Evolutionary conservation across 73 alveolate species (phyloP).

Genomic region (Paraurostyla sp.): DNA sequence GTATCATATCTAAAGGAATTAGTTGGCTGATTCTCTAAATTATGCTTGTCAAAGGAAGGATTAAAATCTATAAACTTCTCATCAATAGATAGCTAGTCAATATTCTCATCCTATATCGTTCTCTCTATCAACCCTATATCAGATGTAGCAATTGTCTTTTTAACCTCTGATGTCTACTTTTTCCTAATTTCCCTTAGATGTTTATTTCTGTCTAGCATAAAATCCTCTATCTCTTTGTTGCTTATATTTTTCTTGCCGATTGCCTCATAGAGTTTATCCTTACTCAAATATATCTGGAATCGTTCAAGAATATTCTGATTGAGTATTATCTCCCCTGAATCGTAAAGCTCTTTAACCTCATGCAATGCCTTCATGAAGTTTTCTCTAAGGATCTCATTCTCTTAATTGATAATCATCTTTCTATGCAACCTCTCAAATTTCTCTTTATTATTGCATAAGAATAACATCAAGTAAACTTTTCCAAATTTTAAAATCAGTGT

Average conservation of each 20-base stretch:
- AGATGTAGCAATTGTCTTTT: too few species aligned
- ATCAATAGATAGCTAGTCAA: too few species aligned
- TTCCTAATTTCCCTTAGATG: too few species aligned
- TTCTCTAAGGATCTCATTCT: slow-evolving; percentile 55
- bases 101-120: too few species aligned
- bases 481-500: slow-evolving; percentile 41
- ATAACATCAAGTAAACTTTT: slow-evolving; percentile 11
- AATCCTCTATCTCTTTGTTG: too few species aligned
- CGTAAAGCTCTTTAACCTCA: not conserved
- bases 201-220: too few species aligned
- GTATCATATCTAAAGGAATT: too few species aligned
- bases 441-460: not conserved
- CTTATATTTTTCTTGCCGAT: slow-evolving; percentile 5
- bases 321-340: slow-evolving; percentile 12
- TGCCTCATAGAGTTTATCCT: not conserved
- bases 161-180: too few species aligned
- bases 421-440: not conserved
- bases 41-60: too few species aligned
- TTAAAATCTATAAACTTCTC: too few species aligned
- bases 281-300: not conserved
- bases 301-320: slow-evolving; percentile 4
- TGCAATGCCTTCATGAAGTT: not conserved
- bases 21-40: too few species aligned
- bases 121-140: too few species aligned
- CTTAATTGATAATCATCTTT: slow-evolving; percentile 10